Evolutionary conservation across 139 green algal genomes (phyloP).

Genomic region (Chlorella sp.): DNA sequence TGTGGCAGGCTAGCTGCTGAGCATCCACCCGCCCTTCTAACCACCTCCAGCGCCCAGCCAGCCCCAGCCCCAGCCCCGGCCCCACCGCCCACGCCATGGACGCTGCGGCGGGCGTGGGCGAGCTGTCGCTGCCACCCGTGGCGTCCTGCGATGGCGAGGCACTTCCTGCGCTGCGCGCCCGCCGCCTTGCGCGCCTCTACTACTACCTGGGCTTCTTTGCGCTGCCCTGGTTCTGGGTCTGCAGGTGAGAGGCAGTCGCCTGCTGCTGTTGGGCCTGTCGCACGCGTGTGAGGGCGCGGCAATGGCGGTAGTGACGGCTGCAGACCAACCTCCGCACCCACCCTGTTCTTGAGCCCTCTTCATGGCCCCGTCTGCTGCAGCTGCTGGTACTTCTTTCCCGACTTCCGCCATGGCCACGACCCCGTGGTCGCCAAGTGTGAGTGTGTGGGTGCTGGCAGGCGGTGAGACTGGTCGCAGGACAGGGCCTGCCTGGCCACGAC

Average conservation of each 20-base stretch:
- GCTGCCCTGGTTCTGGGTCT: constrained; percentile 69
- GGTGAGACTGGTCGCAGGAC: no score
- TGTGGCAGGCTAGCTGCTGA: not conserved
- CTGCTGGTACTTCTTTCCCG: constrained; percentile 74
- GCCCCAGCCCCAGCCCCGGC: not conserved
- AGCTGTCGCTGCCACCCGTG: constrained; percentile 22
- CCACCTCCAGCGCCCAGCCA: not conserved
- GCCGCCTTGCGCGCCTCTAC: constrained; percentile 21
- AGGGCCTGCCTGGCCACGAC: no score
- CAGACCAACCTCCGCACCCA: no score
- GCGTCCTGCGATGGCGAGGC: constrained; percentile 19
- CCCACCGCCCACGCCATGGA: no score
- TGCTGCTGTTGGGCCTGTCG: no score
- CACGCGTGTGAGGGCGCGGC: no score
- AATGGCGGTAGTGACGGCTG: no score
- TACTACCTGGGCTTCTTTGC: constrained; percentile 63
- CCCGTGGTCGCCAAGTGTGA: constrained; percentile 60
- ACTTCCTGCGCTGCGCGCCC: constrained; percentile 7
- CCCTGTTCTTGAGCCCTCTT: no score
- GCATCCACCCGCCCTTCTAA: no score
- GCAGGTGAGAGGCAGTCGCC: not conserved
- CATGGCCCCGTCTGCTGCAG: constrained; percentile 30
- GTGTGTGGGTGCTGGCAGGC: constrained; percentile 5
- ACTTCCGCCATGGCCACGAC: constrained; percentile 57
- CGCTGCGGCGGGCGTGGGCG: not conserved